A percentile compares a stretch with the other conserved stretches of the same genome.
phyloP scores from a whole-genome alignment of 2,329 filamentous ascomycete genomes.

The Penicillium thymicola region DNA sequence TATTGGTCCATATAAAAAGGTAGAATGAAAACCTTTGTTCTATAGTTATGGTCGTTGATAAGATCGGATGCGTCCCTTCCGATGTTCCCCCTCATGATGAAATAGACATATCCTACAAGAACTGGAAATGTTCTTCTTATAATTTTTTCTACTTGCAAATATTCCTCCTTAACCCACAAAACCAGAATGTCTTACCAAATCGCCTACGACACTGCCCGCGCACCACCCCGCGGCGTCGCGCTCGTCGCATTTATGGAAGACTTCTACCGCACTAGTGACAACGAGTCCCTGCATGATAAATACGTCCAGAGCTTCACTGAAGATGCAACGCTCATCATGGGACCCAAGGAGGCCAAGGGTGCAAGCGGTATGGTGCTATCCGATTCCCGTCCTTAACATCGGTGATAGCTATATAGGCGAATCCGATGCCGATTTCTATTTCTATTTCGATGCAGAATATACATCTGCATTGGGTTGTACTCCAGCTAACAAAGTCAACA shows the following conservation, averaged over 20 bases:
- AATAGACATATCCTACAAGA: slow-evolving; percentile 1
- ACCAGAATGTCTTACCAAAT: slow-evolving; percentile 36
- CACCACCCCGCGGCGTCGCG: slow-evolving; percentile 23
- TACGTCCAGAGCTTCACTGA: slow-evolving; percentile 35
- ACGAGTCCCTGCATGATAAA: slow-evolving; percentile 33
- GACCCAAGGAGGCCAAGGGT: slow-evolving; percentile 34
- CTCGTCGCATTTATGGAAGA: slow-evolving; percentile 34
- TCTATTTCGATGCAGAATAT: not conserved
- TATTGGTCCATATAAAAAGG: not conserved
- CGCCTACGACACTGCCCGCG: slow-evolving; percentile 23
- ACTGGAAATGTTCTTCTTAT: not conserved
- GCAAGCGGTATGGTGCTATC: slow-evolving; percentile 25
- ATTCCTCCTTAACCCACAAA: not conserved
- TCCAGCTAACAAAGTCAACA: not conserved
- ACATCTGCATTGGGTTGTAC: not conserved
- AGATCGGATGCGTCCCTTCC: slow-evolving; percentile 21
- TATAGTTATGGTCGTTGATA: slow-evolving; percentile 1
- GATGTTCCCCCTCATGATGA: slow-evolving; percentile 17
- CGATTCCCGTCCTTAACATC: not conserved
- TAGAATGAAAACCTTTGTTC: not conserved
- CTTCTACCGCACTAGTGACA: slow-evolving; percentile 39
- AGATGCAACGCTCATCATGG: slow-evolving; percentile 40
- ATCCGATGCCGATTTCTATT: not conserved
- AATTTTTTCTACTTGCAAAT: not conserved
- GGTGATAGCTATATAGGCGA: not conserved